Conservation (phyloP, 139 green algal species). For the Coelastrella sp. region DNA sequence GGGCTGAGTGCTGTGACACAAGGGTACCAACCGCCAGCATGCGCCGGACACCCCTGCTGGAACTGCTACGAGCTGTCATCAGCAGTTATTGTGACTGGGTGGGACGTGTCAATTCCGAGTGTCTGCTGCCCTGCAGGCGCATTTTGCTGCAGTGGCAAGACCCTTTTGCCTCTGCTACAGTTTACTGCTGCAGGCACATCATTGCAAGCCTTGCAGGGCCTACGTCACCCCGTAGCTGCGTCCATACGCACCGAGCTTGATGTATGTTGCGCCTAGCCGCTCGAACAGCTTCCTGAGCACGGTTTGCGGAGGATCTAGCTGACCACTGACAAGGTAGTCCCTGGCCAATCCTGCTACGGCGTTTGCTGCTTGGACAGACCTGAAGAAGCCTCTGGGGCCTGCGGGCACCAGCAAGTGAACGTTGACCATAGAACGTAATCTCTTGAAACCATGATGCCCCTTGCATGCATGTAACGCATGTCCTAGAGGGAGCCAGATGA, state of each 20-base stretch:
- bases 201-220: too few species aligned
- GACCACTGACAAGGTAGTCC: slow-evolving; percentile 55
- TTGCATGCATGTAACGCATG: background rate
- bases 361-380: slow-evolving; percentile 69
- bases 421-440: background rate
- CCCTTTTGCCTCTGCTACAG: too few species aligned
- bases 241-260: slow-evolving; percentile 87
- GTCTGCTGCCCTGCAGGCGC: too few species aligned
- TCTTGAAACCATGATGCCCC: background rate
- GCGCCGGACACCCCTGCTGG: too few species aligned
- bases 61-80: too few species aligned
- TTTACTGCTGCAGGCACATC: too few species aligned
- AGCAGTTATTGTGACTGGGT: too few species aligned
- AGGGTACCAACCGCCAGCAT: too few species aligned
- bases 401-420: background rate
- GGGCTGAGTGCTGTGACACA: too few species aligned
- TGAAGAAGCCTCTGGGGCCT: slow-evolving; percentile 68
- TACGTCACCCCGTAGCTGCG: background rate
- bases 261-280: slow-evolving; percentile 93
- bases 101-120: too few species aligned
- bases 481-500: background rate
- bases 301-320: slow-evolving; percentile 48
- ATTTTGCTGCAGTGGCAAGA: too few species aligned
- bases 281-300: slow-evolving; percentile 95
- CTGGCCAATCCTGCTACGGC: slow-evolving; percentile 58